These are phyloP conservation scores for Prorocentrum cordatum DNA, from an alignment of 169 alveolate genomes.

Conservation along the genomic window DNA sequence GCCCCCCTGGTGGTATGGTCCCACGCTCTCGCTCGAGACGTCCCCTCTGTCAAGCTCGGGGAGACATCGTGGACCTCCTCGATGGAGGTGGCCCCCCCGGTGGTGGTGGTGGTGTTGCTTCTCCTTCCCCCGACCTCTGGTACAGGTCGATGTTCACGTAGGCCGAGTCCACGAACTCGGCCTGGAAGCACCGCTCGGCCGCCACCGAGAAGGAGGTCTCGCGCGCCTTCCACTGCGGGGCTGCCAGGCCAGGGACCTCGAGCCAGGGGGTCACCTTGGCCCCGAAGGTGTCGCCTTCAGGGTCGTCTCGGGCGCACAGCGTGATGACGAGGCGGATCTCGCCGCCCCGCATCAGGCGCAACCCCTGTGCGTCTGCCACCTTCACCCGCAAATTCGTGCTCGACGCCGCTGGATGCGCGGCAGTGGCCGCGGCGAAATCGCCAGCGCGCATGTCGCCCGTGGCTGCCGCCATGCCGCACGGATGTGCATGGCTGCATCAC, in stretches of 20 bases:
- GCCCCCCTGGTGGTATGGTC: neutral
- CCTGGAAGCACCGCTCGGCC: constrained; percentile 14
- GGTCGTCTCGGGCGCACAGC: neutral
- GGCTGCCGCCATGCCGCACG: no score
- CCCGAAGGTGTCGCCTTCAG: neutral
- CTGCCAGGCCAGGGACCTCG: neutral
- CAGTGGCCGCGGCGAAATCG: no score
- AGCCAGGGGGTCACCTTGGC: constrained; percentile 25
- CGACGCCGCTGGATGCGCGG: no score
- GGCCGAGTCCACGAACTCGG: neutral
- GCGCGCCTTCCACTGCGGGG: constrained; percentile 13
- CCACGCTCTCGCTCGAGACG: neutral
- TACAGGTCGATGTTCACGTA: neutral
- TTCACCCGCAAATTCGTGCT: no score
- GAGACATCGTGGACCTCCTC: neutral
- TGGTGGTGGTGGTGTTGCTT: no score
- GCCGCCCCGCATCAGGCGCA: constrained; percentile 3
- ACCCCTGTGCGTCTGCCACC: constrained; percentile 14
- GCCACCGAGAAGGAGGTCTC: neutral
- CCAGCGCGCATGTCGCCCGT: no score
- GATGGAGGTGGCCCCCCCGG: neutral
- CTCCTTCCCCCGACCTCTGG: neutral
- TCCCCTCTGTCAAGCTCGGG: neutral
- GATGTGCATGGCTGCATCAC: no score
- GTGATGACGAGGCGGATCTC: constrained; percentile 21